Evolutionary conservation across 306 rosid species (phyloP).

Genomic region (Pachyrhizus erosus): DNA sequence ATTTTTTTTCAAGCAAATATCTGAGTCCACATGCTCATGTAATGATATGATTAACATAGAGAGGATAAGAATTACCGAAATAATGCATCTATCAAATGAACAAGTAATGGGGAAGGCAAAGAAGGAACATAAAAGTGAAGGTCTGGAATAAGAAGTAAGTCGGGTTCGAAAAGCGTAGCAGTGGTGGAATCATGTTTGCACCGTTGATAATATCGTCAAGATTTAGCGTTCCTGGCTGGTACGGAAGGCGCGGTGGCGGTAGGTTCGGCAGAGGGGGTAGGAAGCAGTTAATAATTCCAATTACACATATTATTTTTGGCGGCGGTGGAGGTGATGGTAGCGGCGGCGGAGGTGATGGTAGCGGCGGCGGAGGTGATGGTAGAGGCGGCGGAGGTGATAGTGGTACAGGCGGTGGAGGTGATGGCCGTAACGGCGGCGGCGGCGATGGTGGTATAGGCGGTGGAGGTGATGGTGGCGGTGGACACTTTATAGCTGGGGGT

Average conservation of each 20-base stretch:
- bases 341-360: no score
- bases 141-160: not conserved
- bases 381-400: not conserved
- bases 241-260: not conserved
- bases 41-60: no score
- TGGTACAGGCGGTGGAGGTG: not conserved
- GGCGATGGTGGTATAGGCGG: conserved; percentile 42
- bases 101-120: conserved; percentile 32
- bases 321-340: no score
- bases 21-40: no score
- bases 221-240: not conserved
- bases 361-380: not conserved
- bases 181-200: not conserved
- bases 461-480: conserved; percentile 42
- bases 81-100: not conserved
- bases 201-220: not conserved
- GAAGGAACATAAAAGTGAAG: not conserved
- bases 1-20: no score
- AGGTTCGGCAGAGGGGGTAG: no score
- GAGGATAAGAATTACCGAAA: not conserved
- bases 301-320: not conserved
- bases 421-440: not conserved
- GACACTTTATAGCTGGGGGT: conserved; percentile 47
- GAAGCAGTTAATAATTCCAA: not conserved
- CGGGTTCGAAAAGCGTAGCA: not conserved